Evolutionary conservation across 176 grass and related monocot genomes (phyloP).

Genomic region (Guadua angustifolia): DNA sequence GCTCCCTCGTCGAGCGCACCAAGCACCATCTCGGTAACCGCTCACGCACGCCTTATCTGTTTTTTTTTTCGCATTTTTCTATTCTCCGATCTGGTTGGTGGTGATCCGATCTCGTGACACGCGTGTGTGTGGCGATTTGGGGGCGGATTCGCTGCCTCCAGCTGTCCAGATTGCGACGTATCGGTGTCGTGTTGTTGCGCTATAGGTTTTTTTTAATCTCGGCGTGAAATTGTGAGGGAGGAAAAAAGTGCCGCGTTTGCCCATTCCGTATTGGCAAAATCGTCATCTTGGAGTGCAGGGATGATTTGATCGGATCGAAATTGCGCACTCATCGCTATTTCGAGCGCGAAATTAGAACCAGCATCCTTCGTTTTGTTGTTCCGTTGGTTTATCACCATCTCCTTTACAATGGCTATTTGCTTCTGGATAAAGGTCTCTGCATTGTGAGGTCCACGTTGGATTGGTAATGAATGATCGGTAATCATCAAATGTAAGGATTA

Average conservation of each 20-base stretch:
- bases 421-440: slow-evolving; percentile 22
- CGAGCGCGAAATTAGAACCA: not conserved
- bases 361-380: not conserved
- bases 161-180: not conserved
- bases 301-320: not conserved
- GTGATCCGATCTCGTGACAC: not conserved
- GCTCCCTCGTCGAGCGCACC: slow-evolving; percentile 72
- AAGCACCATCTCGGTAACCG: slow-evolving; percentile 79
- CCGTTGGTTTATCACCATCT: not conserved
- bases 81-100: slow-evolving; percentile 13
- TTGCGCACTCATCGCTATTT: not conserved
- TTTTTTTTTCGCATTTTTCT: not conserved
- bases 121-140: not conserved
- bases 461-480: not conserved
- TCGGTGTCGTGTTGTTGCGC: not conserved
- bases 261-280: not conserved
- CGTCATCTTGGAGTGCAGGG: not conserved
- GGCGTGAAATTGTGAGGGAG: not conserved
- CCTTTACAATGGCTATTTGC: not conserved
- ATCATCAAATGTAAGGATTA: not conserved
- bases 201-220: not conserved
- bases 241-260: not conserved
- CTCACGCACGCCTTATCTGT: not conserved
- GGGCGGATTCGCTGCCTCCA: not conserved
- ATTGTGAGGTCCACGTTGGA: not conserved